These are phyloP conservation scores for Begonia loranthoides DNA, from an alignment of 306 rosid species.

Conservation along the genomic window DNA sequence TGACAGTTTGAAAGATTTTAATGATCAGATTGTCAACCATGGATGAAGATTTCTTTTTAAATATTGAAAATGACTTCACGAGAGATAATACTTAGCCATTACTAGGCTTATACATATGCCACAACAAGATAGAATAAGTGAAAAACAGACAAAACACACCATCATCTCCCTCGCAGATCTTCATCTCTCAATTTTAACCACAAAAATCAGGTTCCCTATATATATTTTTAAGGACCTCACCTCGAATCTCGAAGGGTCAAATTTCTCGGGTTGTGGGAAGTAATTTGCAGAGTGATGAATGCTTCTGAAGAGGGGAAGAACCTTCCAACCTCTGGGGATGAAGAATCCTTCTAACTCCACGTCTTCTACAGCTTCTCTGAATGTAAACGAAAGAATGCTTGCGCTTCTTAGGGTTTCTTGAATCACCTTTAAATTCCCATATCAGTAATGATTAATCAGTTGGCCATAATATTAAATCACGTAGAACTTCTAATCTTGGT, in stretches of 20 bases:
- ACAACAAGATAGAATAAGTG: neutral
- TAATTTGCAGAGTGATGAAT: constrained; percentile 65
- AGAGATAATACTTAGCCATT: constrained; percentile 15
- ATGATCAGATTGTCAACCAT: constrained; percentile 1
- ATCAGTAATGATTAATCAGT: neutral
- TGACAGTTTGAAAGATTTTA: constrained; percentile 21
- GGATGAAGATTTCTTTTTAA: constrained; percentile 17
- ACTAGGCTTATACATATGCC: constrained; percentile 32
- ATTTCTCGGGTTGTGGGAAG: constrained; percentile 77
- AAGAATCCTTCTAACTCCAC: constrained; percentile 71
- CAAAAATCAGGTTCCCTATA: too few species aligned
- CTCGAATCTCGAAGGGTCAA: constrained; percentile 92
- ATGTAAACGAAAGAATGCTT: constrained; percentile 79
- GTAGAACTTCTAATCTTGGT: neutral
- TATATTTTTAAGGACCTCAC: constrained; percentile 13
- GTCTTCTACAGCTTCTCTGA: constrained; percentile 79
- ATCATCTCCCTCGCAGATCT: too few species aligned
- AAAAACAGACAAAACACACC: too few species aligned
- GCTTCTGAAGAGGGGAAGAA: constrained; percentile 86
- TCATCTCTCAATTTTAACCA: too few species aligned
- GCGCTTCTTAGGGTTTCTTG: constrained; percentile 81
- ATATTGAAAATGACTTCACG: constrained; percentile 32
- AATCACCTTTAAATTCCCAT: constrained; percentile 35
- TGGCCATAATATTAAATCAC: neutral
- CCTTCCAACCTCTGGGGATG: constrained; percentile 94